These are phyloP conservation scores for Jacaranda copaia DNA, from an alignment of 257 asterid genomes.

Conservation along the genomic window DNA sequence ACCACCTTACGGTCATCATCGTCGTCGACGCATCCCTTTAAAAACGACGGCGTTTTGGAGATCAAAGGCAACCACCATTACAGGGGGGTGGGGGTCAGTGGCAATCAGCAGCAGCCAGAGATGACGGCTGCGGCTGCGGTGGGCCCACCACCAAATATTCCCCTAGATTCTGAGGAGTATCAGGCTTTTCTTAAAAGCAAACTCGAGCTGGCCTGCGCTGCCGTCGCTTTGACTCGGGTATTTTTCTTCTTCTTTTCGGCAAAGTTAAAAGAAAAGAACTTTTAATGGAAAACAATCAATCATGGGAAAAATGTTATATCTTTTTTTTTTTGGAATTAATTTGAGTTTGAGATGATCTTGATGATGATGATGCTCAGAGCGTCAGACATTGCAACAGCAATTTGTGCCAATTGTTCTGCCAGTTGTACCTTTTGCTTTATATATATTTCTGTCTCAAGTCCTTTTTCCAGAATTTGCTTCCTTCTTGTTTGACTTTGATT, in stretches of 20 bases:
- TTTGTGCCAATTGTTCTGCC: conserved; percentile 28
- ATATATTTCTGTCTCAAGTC: neutral
- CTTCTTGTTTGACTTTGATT: neutral
- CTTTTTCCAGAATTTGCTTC: conserved; percentile 1
- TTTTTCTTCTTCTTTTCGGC: neutral
- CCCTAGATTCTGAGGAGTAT: conserved; percentile 63
- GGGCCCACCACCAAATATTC: conserved; percentile 46
- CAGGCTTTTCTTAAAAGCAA: conserved; percentile 80
- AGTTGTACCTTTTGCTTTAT: conserved; percentile 27
- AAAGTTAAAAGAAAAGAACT: neutral
- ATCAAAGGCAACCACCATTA: conserved; percentile 31
- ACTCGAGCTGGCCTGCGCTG: conserved; percentile 92
- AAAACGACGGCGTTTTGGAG: conserved; percentile 45
- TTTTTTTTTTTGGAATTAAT: conserved; percentile 13
- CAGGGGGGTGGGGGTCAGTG: neutral
- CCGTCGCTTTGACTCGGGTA: conserved; percentile 89
- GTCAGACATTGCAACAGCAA: conserved; percentile 10
- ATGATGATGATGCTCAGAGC: conserved; percentile 15
- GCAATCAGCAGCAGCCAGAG: conserved; percentile 22
- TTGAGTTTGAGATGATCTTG: conserved; percentile 31
- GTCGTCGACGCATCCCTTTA: neutral
- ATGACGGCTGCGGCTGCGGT: conserved; percentile 29
- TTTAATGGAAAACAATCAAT: neutral
- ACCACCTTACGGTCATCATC: conserved; percentile 31
- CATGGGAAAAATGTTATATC: neutral